Base-by-base conservation (phyloP, 2,329 filamentous ascomycete genomes). In the Emmonsiellopsis sp. region DNA sequence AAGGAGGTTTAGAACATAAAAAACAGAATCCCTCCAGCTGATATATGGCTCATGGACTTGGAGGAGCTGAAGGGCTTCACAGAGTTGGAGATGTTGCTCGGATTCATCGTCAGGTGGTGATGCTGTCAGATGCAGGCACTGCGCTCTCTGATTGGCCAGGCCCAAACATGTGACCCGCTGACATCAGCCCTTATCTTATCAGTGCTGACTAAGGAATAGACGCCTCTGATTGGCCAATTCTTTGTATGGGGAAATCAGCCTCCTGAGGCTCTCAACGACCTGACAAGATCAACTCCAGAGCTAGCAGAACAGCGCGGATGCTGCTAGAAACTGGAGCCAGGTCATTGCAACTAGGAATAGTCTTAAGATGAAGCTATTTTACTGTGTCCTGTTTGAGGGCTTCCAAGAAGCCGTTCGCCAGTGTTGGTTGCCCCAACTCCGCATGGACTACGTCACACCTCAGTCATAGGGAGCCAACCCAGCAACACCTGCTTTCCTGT, bases 371-470 rank as follows among this genome's bases (percentile, higher is more conserved):
- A 27, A 27, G 5, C 5, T 27, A 27, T 27, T 27, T 27, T 27
- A 27, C 21, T 27, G 21, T 27, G 5, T 27, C 21, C 21, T 27
- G 21, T 27, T 27, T 27, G 21, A 27, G 3, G 21, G 21, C 21
- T 27, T 27, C 36, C 11, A 17, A 33, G 36, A 49, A 49, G n/a
- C 11, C 17, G 11, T 40, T 37, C 14, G 6, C 47, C 13, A n/a
- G 34, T 10, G 40, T n/a, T 13, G 9, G 39, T 21, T 43, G 31
- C 37, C 14, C 11, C 11, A 14, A 14, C 9, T 51, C 31, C 27
- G 40, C 13, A 31, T 52, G 11, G 27, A 44, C 49, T 52, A 52
- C 50, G 50, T 52, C 50, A 52, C 50, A 45, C 42, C 14, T 36
- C 32, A 31, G 42, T 52, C 50, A 52, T 52, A 46, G 27, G 50